A percentile compares a stretch with the other conserved stretches of the same genome.
phyloP scores from a whole-genome alignment of 768 basidiomycete species.

The Termitomyces sp. region DNA sequence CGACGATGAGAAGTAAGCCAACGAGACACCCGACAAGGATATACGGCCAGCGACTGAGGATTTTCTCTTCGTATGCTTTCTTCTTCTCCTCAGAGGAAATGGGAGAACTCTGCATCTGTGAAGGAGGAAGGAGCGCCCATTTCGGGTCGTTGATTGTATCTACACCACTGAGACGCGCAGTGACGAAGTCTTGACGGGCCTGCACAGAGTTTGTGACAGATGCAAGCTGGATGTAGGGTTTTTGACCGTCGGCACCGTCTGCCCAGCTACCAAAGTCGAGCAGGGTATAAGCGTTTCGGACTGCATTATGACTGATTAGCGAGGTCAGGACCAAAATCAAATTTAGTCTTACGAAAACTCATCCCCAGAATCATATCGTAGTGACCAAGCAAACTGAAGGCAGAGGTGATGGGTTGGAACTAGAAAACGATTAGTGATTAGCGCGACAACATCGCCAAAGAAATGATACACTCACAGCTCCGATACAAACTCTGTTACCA shows the following conservation, averaged over 20 bases:
- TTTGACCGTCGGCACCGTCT: conserved; percentile 34
- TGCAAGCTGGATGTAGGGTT: conserved; percentile 68
- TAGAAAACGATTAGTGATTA: conserved; percentile 20
- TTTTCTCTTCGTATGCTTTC: conserved; percentile 54
- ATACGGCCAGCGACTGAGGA: conserved; percentile 70
- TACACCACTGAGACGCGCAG: conserved; percentile 51
- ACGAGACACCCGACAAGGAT: conserved; percentile 58
- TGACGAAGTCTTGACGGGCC: conserved; percentile 64
- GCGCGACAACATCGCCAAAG: not conserved
- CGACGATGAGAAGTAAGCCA: conserved; percentile 38
- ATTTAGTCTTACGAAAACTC: conserved; percentile 54
- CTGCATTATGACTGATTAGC: conserved; percentile 26
- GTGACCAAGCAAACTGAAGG: conserved; percentile 70
- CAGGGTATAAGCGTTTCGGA: conserved; percentile 71
- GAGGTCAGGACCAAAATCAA: not conserved
- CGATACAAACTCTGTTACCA: conserved; percentile 58
- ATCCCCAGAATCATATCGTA: conserved; percentile 84
- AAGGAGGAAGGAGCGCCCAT: conserved; percentile 55
- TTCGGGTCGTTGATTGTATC: conserved; percentile 50
- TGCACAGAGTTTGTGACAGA: conserved; percentile 45
- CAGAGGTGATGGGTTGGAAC: conserved; percentile 82
- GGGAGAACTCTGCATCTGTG: conserved; percentile 57
- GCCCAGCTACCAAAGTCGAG: conserved; percentile 72
- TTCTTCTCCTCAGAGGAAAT: conserved; percentile 62
- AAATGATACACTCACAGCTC: conserved; percentile 42